Conservation (phyloP, 192 early-diverging fungal genomes). For the Gamsiella multidivaricata region DNA sequence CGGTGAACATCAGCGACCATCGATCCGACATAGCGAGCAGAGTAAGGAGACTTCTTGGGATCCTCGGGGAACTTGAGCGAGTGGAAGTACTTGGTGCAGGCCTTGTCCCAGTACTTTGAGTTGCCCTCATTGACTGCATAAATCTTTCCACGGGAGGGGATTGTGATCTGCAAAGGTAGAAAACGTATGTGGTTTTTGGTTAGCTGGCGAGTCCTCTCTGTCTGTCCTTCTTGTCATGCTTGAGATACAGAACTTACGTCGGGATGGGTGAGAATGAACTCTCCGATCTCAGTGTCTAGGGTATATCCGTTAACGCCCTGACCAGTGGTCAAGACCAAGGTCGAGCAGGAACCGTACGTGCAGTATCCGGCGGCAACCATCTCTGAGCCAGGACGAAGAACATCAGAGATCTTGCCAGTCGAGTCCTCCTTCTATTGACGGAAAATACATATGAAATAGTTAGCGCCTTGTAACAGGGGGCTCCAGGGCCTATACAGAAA, state of each 20-base stretch:
- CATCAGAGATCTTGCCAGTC: slow-evolving; percentile 73
- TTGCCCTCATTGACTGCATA: slow-evolving; percentile 99
- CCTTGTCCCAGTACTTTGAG: slow-evolving; percentile 88
- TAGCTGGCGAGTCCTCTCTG: background rate
- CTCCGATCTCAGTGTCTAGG: slow-evolving; percentile 94
- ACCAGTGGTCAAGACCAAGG: slow-evolving; percentile 83
- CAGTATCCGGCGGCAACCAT: slow-evolving; percentile 97
- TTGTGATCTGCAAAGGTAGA: slow-evolving; percentile 61
- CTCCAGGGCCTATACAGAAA: too few relatives aligned
- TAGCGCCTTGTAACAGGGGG: too few relatives aligned
- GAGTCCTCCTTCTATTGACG: slow-evolving; percentile 54
- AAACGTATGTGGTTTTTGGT: background rate
- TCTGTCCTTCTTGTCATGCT: background rate
- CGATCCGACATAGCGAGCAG: slow-evolving; percentile 95
- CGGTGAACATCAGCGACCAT: slow-evolving; percentile 99
- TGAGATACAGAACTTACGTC: slow-evolving; percentile 62
- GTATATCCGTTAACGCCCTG: slow-evolving; percentile 95
- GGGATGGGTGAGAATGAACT: slow-evolving; percentile 98
- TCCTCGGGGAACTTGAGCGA: slow-evolving; percentile 87
- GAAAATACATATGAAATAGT: background rate
- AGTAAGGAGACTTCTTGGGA: slow-evolving; percentile 82
- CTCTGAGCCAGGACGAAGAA: slow-evolving; percentile 89
- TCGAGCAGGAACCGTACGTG: slow-evolving; percentile 95
- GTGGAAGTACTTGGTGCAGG: slow-evolving; percentile 90
- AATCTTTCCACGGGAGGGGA: slow-evolving; percentile 89